A percentile compares a stretch with the other conserved stretches of the same genome.
phyloP scores from a whole-genome alignment of 1,284 basidiomycete species.

The Agroathelia rolfsii region DNA sequence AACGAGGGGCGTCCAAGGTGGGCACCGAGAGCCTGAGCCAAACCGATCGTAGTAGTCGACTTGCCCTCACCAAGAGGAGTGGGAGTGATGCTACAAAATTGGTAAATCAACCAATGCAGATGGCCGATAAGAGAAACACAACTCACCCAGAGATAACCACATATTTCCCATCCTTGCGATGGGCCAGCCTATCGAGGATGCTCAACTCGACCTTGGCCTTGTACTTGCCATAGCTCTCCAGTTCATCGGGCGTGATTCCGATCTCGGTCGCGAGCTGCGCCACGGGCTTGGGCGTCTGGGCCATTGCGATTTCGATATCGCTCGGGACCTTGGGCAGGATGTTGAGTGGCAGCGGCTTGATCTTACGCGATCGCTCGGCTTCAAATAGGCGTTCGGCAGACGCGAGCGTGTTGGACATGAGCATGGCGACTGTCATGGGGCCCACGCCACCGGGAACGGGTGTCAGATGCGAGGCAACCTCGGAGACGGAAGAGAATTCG shows the following conservation, averaged over 20 bases:
- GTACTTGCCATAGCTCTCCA: conserved; percentile 93
- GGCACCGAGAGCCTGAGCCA: conserved; percentile 94
- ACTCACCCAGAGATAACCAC: conserved; percentile 86
- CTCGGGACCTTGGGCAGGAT: conserved; percentile 82
- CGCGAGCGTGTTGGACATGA: conserved; percentile 91
- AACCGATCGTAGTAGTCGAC: conserved; percentile 96
- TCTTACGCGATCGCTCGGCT: conserved; percentile 49
- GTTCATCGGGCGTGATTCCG: conserved; percentile 77
- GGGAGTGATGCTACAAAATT: conserved; percentile 73
- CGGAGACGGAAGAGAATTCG: conserved; percentile 70
- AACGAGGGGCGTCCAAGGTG: conserved; percentile 90
- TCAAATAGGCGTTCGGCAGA: conserved; percentile 81
- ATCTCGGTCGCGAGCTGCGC: conserved; percentile 82
- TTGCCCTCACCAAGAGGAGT: conserved; percentile 98
- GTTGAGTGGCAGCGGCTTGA: conserved; percentile 75
- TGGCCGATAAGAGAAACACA: neutral
- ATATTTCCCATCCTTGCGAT: conserved; percentile 93
- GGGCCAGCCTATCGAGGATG: conserved; percentile 76
- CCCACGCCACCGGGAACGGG: conserved; percentile 98
- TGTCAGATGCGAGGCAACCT: conserved; percentile 84
- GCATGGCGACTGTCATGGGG: conserved; percentile 98
- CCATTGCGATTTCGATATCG: conserved; percentile 95
- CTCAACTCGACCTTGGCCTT: conserved; percentile 96
- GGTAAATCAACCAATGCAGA: conserved; percentile 7
- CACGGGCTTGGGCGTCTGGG: conserved; percentile 89